Evolutionary conservation across 169 alveolate genomes (phyloP), one percentile per base, ranked within the genome.

Genomic region (Theileria orientalis): DNA sequence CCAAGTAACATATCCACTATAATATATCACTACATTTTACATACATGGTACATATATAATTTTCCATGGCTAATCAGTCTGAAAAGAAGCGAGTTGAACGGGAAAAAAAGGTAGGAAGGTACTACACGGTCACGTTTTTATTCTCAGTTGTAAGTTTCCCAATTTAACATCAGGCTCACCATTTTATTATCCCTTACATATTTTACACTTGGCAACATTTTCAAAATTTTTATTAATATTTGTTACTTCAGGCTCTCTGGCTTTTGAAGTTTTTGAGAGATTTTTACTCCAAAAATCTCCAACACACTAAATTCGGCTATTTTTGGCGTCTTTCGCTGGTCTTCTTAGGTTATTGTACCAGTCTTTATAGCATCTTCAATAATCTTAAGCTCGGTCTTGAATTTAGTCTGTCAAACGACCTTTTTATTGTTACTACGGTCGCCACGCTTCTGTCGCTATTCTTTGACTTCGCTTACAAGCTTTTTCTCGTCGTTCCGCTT

Each of bases 391-490:
- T 80, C 29, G 88, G 88, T 0, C 23, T 80, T 6, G 33, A 46
- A n/a, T 80, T 80, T 56, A 80, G 88, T 71, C n/a, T 60, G 11
- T 71, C 84, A 0, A 80, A 80, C 75, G 88, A 80, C 46, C 66
- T 80, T 0, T 80, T 80, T 63, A 61, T 67, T 23, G 63, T 80
- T 16, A 80, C 83, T 9, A 72, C 83, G 1, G 23, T 56, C 33
- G 76, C 56, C 29, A 47, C 76, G 23, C 23, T 80, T 33, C 69
- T 71, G 14, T 57, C 78, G 42, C 27, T 73, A 47, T 73, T 80
- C 62, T 51, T 35, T 16, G 79, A 70, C 21, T 61, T 59, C 56
- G 75, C 76, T 16, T 80, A 73, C 72, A 62, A 72, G 27, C 80
- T 80, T 23, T 42, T 80, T 23, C 25, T n/a, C 25, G 32, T 73